phyloP scores from a whole-genome alignment of 1,139 yeast species.

The Yamadazyma atmosphaerica region DNA sequence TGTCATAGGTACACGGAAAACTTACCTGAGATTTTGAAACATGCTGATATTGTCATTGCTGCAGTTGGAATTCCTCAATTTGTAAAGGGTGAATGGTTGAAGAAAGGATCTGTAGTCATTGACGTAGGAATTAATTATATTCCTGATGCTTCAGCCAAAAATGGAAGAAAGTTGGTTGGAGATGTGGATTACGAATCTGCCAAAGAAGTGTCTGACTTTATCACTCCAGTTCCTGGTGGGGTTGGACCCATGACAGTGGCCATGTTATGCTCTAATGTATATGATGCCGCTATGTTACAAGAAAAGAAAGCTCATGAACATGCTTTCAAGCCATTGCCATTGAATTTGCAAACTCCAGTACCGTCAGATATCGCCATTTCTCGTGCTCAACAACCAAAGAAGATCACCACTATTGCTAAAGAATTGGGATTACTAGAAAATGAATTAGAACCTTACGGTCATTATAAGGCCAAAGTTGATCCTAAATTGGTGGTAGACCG shows the following conservation, averaged over 20 bases:
- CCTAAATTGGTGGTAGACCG: conserved; percentile 55
- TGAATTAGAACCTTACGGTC: conserved; percentile 74
- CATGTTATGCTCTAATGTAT: conserved; percentile 71
- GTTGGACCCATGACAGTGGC: conserved; percentile 92
- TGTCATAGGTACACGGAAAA: conserved; percentile 62
- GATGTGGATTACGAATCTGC: conserved; percentile 71
- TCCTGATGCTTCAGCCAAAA: conserved; percentile 60
- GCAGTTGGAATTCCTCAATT: conserved; percentile 75
- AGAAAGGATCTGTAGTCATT: conserved; percentile 65
- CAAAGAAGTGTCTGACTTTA: conserved; percentile 53
- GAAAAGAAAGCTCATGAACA: conserved; percentile 49
- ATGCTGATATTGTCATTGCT: conserved; percentile 73
- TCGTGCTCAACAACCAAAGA: conserved; percentile 69
- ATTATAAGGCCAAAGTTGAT: conserved; percentile 72
- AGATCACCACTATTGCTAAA: conserved; percentile 59
- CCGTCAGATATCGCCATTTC: conserved; percentile 80
- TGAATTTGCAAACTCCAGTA: conserved; percentile 55
- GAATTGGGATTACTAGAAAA: conserved; percentile 62
- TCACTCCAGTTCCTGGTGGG: conserved; percentile 88
- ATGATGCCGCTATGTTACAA: conserved; percentile 61
- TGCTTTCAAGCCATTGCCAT: conserved; percentile 48
- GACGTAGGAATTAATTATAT: conserved; percentile 82
- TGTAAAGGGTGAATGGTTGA: conserved; percentile 72
- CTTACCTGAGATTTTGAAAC: conserved; percentile 50
- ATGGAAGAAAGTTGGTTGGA: conserved; percentile 70